Evolutionary conservation across 2,329 filamentous ascomycete genomes (phyloP).

Genomic region (Stachybotrys chlorohalonatus): DNA sequence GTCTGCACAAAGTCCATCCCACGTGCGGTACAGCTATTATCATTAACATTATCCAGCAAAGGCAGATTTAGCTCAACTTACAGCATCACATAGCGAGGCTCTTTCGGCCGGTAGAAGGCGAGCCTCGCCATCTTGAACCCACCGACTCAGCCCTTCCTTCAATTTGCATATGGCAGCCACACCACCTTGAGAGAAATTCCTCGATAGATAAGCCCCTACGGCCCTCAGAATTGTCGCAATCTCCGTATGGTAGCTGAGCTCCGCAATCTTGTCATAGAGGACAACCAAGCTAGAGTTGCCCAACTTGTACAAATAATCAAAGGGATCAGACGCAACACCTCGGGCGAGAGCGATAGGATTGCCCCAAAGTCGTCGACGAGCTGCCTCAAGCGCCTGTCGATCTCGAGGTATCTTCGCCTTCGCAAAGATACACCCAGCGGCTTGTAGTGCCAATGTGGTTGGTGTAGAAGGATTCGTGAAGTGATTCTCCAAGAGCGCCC

Average conservation of each 20-base stretch:
- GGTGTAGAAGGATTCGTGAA: conserved; percentile 7
- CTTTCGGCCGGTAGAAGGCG: conserved; percentile 31
- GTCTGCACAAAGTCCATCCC: conserved; percentile 37
- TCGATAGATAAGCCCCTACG: conserved; percentile 38
- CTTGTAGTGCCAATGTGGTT: conserved; percentile 19
- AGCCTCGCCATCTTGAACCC: conserved; percentile 51
- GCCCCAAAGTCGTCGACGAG: conserved; percentile 55
- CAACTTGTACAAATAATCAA: conserved; percentile 56
- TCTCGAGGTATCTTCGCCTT: conserved; percentile 48
- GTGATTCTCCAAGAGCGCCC: conserved; percentile 32
- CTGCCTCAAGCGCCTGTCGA: conserved; percentile 54
- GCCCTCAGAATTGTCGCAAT: conserved; percentile 6
- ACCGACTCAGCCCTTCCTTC: conserved; percentile 52
- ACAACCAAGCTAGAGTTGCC: conserved; percentile 41
- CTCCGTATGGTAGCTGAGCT: conserved; percentile 22
- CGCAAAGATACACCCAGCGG: conserved; percentile 33
- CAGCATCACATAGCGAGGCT: conserved; percentile 30
- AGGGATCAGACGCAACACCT: conserved; percentile 50
- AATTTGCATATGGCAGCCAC: conserved; percentile 47
- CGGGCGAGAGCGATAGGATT: conserved; percentile 16
- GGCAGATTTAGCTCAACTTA: conserved; percentile 22
- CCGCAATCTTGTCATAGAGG: conserved; percentile 40
- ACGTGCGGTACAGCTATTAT: conserved; percentile 36
- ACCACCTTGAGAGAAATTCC: conserved; percentile 42
- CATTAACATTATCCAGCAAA: conserved; percentile 13